Base-by-base conservation (phyloP, 257 asterid species). In the Mentha longifolia region DNA sequence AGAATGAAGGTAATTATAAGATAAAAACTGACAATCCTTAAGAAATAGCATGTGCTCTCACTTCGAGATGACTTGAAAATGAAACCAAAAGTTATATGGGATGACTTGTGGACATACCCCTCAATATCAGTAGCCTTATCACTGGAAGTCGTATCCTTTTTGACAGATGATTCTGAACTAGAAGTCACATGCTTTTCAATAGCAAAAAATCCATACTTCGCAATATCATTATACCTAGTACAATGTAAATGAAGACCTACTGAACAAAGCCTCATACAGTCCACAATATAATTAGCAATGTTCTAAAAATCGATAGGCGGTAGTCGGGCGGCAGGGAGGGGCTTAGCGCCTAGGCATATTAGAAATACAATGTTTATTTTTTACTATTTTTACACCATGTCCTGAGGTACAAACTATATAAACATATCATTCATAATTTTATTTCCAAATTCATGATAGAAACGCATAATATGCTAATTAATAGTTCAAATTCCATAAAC, bases 201-300 rank as follows among this genome's bases (percentile, higher is more conserved):
- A 55, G 98, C 89, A 39, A 89, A 86, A 80, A 88, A 89, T 0
- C 99, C 99, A 69, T 80, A 71, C 72, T 88, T 92, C 0, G 98
- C 99, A 35, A 95, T 95, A 80, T 92, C 99, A 72, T 76, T 84
- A 71, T 94, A 94, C 99, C 99, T 91, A 83, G 69, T 66, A 35
- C 71, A 58, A 65, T 30, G 55, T 19, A 71, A 37, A 73, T 63
- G 42, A 46, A 50, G 37, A 77, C 30, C 30, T 46, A 71, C 47
- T 61, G 52, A 65, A 15, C 37, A 68, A 71, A 70, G 42, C 66
- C 43, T 73, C 61, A 67, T 12, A 41, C 14, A 17, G 14, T 66
- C 43, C 52, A 59, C 51, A 33, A 28, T 28, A 28, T 28, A 28
- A 28, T 2, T 28, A 28, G 31, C 3, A 28, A 28, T 28, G 31